Conservation (phyloP, 768 basidiomycete species). For the Mycena indigotica region DNA sequence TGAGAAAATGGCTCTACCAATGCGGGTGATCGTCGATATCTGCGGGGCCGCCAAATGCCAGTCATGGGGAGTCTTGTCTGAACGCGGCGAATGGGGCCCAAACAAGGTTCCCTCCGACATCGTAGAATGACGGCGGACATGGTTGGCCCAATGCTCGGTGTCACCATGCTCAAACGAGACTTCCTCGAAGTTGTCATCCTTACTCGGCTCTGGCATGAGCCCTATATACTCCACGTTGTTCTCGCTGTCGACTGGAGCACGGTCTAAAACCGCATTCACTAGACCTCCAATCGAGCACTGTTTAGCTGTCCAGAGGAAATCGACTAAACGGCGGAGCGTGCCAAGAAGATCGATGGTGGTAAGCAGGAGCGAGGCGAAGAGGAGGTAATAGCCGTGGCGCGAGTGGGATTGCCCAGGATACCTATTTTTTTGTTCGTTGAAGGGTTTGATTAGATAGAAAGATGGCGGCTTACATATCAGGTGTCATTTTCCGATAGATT, state of each 20-base stretch:
- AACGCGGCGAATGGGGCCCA: conserved; percentile 51
- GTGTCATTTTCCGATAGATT: conserved; percentile 77
- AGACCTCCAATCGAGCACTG: conserved; percentile 50
- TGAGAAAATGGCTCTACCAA: conserved; percentile 53
- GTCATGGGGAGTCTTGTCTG: conserved; percentile 61
- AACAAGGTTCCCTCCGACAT: conserved; percentile 59
- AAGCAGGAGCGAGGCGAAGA: conserved; percentile 48
- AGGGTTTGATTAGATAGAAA: conserved; percentile 21
- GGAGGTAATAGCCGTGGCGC: conserved; percentile 36
- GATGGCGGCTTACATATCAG: conserved; percentile 69
- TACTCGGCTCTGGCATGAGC: conserved; percentile 56
- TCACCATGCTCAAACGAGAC: conserved; percentile 37
- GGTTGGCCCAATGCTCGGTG: conserved; percentile 58
- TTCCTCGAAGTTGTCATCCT: conserved; percentile 40
- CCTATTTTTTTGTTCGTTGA: too few species aligned
- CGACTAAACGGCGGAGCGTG: conserved; percentile 50
- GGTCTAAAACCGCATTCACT: conserved; percentile 58
- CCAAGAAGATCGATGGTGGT: conserved; percentile 58
- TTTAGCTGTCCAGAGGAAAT: conserved; percentile 47
- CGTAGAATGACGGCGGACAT: conserved; percentile 42
- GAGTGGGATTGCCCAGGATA: conserved; percentile 37
- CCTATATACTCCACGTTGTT: conserved; percentile 56
- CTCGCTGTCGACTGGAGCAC: conserved; percentile 31
- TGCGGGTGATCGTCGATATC: conserved; percentile 36
- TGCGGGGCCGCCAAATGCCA: conserved; percentile 28